Evolutionary conservation across 2,329 filamentous ascomycete genomes (phyloP).

Genomic region (Fusarium algeriense): DNA sequence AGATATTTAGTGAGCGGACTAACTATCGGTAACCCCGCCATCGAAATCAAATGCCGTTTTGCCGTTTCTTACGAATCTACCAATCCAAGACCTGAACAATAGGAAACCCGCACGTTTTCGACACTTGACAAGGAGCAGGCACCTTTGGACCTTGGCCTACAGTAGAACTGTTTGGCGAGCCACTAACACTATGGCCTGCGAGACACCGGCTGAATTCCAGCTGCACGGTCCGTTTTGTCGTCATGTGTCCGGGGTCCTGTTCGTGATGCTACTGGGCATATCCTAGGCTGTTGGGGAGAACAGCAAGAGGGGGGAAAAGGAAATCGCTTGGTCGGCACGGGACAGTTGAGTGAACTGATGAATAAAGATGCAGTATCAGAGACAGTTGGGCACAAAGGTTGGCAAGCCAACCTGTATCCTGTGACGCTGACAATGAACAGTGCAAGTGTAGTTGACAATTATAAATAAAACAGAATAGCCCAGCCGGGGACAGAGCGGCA

Average conservation of each 20-base stretch:
- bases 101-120: slow-evolving; percentile 15
- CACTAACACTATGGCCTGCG: slow-evolving; percentile 39
- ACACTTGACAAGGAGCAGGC: background rate
- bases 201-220: slow-evolving; percentile 35
- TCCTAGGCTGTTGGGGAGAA: slow-evolving; percentile 10
- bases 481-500: slow-evolving; percentile 14
- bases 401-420: slow-evolving; percentile 6
- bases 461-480: slow-evolving; percentile 31
- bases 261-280: background rate
- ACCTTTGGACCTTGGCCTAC: slow-evolving; percentile 3
- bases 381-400: slow-evolving; percentile 12
- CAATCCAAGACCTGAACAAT: slow-evolving; percentile 40
- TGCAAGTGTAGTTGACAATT: background rate
- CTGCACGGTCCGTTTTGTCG: slow-evolving; percentile 40
- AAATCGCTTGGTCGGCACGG: slow-evolving; percentile 25
- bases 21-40: slow-evolving; percentile 9
- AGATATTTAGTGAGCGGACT: background rate
- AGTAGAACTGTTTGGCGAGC: slow-evolving; percentile 24
- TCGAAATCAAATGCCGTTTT: background rate
- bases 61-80: slow-evolving; percentile 26
- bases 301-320: background rate
- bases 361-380: slow-evolving; percentile 34
- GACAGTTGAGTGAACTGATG: slow-evolving; percentile 6
- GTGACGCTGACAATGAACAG: slow-evolving; percentile 31
- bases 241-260: slow-evolving; percentile 38